Evolutionary conservation across 805 yeast genomes (phyloP).

Genomic region (Pichia cabralensis): DNA sequence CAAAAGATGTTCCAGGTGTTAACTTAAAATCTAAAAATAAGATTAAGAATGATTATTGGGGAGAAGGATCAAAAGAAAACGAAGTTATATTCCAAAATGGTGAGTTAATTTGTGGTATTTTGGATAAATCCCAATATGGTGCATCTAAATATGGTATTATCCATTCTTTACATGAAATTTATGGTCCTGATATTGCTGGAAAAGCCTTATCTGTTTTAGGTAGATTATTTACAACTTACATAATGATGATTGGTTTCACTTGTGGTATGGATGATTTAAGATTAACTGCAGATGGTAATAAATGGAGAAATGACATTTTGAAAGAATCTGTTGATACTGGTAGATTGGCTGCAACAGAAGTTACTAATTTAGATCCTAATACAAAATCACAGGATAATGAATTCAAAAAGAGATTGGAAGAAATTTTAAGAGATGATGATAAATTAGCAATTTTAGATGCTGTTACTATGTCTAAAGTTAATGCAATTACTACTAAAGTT

Average conservation of each 20-base stretch:
- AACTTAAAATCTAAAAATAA: slow-evolving; percentile 78
- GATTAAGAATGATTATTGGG: slow-evolving; percentile 93
- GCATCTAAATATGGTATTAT: slow-evolving; percentile 95
- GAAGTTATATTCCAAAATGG: slow-evolving; percentile 81
- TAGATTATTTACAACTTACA: slow-evolving; percentile 87
- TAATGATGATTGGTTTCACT: slow-evolving; percentile 86
- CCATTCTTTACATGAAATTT: slow-evolving; percentile 91
- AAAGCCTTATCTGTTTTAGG: slow-evolving; percentile 87
- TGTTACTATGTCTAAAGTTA: slow-evolving; percentile 86
- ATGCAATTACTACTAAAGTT: slow-evolving; percentile 86
- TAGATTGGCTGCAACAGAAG: slow-evolving; percentile 88
- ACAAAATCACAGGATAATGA: slow-evolving; percentile 49
- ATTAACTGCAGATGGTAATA: slow-evolving; percentile 83
- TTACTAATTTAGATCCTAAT: slow-evolving; percentile 64
- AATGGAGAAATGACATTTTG: slow-evolving; percentile 78
- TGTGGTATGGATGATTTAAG: slow-evolving; percentile 99
- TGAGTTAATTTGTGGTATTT: slow-evolving; percentile 80
- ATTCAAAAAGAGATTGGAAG: slow-evolving; percentile 81
- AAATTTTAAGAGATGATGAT: slow-evolving; percentile 85
- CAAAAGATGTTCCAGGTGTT: slow-evolving; percentile 81
- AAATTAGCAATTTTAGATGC: slow-evolving; percentile 94
- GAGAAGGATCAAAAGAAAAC: slow-evolving; percentile 72
- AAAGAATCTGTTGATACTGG: slow-evolving; percentile 74
- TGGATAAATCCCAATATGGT: slow-evolving; percentile 98
- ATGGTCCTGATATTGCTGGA: slow-evolving; percentile 87